Percentiles rank a stretch among this genome's conserved stretches.
These are phyloP conservation scores for Neofusicoccum parvum DNA, from an alignment of 2,329 filamentous ascomycete genomes.

Conservation along the genomic window DNA sequence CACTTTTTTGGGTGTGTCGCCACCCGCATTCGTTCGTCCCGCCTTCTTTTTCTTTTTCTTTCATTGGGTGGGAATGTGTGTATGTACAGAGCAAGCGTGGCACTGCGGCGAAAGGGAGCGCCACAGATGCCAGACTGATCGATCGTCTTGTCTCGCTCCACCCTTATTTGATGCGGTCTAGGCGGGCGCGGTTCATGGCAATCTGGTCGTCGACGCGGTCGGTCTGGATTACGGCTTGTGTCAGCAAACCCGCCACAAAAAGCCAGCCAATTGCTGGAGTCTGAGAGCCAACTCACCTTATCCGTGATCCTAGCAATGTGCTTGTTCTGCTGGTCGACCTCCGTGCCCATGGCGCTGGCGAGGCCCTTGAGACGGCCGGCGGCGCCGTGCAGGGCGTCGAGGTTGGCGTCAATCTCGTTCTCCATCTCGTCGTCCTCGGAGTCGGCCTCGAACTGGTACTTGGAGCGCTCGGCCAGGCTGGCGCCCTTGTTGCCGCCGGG, in stretches of 20 bases:
- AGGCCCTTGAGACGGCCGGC: constrained; percentile 73
- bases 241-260: constrained; percentile 28
- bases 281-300: constrained; percentile 48
- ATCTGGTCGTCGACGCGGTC: constrained; percentile 76
- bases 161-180: constrained; percentile 63
- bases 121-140: not conserved
- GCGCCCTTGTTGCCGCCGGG: constrained; percentile 53
- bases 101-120: too few species aligned
- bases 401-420: constrained; percentile 47
- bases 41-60: not conserved
- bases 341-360: constrained; percentile 71
- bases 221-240: constrained; percentile 51
- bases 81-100: constrained; percentile 2
- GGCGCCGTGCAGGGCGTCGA: constrained; percentile 61
- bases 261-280: not conserved
- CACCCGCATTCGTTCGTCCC: too few species aligned
- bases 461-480: constrained; percentile 64
- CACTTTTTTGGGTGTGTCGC: too few species aligned
- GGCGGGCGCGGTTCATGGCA: constrained; percentile 71
- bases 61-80: not conserved
- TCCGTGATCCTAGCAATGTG: constrained; percentile 74
- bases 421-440: constrained; percentile 67
- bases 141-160: not conserved
- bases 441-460: constrained; percentile 73
- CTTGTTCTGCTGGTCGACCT: constrained; percentile 76